Base-by-base conservation (phyloP, 331 rosid genomes). In the Spiraea crenata region DNA sequence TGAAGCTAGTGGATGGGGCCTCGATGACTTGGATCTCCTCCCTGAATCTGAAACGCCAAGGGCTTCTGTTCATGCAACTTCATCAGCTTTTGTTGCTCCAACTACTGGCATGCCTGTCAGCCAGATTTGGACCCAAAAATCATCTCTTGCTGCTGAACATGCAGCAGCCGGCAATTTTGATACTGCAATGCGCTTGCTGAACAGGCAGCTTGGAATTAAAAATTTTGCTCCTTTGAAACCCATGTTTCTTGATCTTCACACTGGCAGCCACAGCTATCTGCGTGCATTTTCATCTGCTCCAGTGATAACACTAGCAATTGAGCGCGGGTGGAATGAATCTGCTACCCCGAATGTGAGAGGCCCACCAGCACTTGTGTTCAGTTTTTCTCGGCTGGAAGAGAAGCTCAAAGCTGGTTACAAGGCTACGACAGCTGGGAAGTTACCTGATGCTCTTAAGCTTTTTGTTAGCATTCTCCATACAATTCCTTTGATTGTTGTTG, bases 91-190 rank as follows among this genome's bases (percentile, higher is more conserved):
- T 72, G 87, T 91, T 55, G 88, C 95, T 77, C 99, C 99, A 50
- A 86, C 93, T 52, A 90, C 90, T 79, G 99, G 99, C 74, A 91
- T 91, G 96, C 89, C 99, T 16, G 97, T 91, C 15, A 87, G 83
- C 82, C 96, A 93, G 80, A 91, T 93, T 71, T 93, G 99, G 99
- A 84, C 70, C 75, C 99, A 93, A 79, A 87, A 79, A 52, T 91
- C 99, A 51, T 91, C 97, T 61, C 92, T 93, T 77, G 99, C 99
- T 8, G 99, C 99, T 71, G 99, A 93, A 73, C 97, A 93, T 81
- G 97, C 85, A 3, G 99, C 99, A 44, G 99, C 95, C 7, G 99
- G 99, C 31, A 88, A 93, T 79, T 93, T 91, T 49, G 99, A 93
- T 58, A 89, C 99, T 48, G 99, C 97, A 35, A 93, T 93, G 99